Evolutionary conservation across 305 asterid species (phyloP).

Genomic region (Galium porrigens): DNA sequence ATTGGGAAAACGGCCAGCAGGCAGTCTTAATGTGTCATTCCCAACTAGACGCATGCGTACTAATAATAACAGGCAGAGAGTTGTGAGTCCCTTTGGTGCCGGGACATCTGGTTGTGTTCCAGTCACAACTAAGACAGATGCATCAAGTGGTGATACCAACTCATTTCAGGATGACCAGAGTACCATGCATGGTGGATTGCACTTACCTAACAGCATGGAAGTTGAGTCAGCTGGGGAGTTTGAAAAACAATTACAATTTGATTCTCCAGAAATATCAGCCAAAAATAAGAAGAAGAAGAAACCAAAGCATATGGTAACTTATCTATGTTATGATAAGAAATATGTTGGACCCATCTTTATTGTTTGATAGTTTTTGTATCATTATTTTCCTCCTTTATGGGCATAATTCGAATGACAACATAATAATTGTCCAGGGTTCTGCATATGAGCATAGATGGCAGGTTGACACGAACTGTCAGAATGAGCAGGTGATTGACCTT

Average conservation of each 20-base stretch:
- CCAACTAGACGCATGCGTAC: constrained; percentile 80
- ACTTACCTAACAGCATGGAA: constrained; percentile 42
- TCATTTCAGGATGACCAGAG: constrained; percentile 84
- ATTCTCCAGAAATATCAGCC: constrained; percentile 46
- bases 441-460: constrained; percentile 59
- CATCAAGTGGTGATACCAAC: constrained; percentile 79
- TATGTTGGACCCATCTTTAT: not conserved
- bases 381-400: not conserved
- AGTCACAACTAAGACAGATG: constrained; percentile 53
- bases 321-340: constrained; percentile 5
- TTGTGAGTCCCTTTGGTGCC: constrained; percentile 41
- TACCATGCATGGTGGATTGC: constrained; percentile 45
- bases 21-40: constrained; percentile 53
- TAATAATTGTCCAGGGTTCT: constrained; percentile 31
- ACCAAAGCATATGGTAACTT: constrained; percentile 49
- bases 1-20: constrained; percentile 47
- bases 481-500: constrained; percentile 47
- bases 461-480: constrained; percentile 46
- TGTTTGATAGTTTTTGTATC: not conserved
- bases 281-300: constrained; percentile 73
- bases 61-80: constrained; percentile 56
- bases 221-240: constrained; percentile 52
- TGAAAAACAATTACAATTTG: constrained; percentile 44
- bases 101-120: constrained; percentile 52
- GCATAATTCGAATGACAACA: not conserved